These are phyloP conservation scores for Podaxis carcinomalis DNA, from an alignment of 768 basidiomycete species.

Conservation along the genomic window DNA sequence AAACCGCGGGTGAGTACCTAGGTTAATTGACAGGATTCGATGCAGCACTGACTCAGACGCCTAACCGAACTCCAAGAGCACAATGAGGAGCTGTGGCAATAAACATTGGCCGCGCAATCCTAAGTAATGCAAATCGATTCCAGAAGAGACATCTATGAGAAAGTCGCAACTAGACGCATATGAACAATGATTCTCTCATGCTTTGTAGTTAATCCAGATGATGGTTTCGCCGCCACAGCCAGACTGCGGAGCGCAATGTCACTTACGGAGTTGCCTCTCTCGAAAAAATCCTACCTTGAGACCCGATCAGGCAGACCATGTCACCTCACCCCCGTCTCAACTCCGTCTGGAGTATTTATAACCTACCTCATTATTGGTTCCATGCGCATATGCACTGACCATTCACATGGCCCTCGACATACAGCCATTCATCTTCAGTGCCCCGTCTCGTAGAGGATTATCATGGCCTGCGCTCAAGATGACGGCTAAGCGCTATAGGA, in stretches of 20 bases:
- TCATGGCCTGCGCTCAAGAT: slow-evolving; percentile 29
- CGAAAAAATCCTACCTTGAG: background rate
- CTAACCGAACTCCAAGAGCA: background rate
- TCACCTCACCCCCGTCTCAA: background rate
- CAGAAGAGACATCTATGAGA: background rate
- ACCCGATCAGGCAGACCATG: background rate
- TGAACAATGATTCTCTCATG: background rate
- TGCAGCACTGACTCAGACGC: background rate
- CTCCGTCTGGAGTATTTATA: background rate
- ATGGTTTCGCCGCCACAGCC: background rate
- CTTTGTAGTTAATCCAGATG: background rate
- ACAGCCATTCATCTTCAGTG: slow-evolving; percentile 17
- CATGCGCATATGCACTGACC: background rate
- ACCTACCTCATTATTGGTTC: background rate
- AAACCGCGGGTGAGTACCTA: background rate
- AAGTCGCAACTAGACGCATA: background rate
- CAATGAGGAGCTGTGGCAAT: background rate
- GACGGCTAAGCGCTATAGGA: slow-evolving; percentile 40
- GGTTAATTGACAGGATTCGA: background rate
- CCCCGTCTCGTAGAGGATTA: slow-evolving; percentile 13
- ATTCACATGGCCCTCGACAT: slow-evolving; percentile 3
- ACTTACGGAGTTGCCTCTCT: background rate
- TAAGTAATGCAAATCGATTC: background rate
- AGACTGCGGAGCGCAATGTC: background rate
- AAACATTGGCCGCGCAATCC: background rate